Percentiles rank a stretch among this genome's conserved stretches.
These are phyloP conservation scores for Kluyveromyces starmeri DNA, from an alignment of 805 yeast genomes.

Conservation along the genomic window DNA sequence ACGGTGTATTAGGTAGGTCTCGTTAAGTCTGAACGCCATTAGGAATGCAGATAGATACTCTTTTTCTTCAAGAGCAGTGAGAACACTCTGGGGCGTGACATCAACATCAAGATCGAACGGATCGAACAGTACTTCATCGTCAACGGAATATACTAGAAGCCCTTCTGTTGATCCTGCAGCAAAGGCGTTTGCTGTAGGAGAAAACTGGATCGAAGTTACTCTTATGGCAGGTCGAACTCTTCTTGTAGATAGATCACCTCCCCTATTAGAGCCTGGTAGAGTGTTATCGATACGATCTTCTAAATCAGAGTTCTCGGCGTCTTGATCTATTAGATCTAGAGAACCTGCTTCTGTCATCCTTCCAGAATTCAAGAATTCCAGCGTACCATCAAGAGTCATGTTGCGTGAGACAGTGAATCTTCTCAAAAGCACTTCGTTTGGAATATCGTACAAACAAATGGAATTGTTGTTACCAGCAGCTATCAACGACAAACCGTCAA, in stretches of 20 bases:
- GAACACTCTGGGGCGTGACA: conserved; percentile 72
- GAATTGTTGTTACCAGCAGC: conserved; percentile 94
- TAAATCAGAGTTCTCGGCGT: conserved; percentile 77
- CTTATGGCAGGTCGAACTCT: conserved; percentile 73
- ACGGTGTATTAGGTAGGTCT: conserved; percentile 56
- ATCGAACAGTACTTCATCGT: conserved; percentile 69
- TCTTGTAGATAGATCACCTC: conserved; percentile 72
- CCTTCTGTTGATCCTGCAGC: conserved; percentile 97
- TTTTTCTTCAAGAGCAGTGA: conserved; percentile 47
- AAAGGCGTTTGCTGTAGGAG: conserved; percentile 85
- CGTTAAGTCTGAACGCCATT: conserved; percentile 92
- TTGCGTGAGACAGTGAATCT: conserved; percentile 80
- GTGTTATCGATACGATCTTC: conserved; percentile 71
- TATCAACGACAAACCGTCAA: conserved; percentile 79
- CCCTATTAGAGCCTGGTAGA: conserved; percentile 79
- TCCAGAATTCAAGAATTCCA: conserved; percentile 65
- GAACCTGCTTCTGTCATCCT: conserved; percentile 86
- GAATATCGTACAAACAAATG: conserved; percentile 83
- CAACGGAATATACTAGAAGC: conserved; percentile 69
- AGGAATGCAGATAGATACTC: conserved; percentile 68
- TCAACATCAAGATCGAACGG: conserved; percentile 93
- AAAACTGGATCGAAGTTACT: conserved; percentile 67
- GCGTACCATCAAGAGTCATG: conserved; percentile 86
- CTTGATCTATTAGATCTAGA: conserved; percentile 68
- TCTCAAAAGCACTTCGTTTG: conserved; percentile 76